phyloP scores from a whole-genome alignment of 257 asterid species.

The Solanum appendiculatum region DNA sequence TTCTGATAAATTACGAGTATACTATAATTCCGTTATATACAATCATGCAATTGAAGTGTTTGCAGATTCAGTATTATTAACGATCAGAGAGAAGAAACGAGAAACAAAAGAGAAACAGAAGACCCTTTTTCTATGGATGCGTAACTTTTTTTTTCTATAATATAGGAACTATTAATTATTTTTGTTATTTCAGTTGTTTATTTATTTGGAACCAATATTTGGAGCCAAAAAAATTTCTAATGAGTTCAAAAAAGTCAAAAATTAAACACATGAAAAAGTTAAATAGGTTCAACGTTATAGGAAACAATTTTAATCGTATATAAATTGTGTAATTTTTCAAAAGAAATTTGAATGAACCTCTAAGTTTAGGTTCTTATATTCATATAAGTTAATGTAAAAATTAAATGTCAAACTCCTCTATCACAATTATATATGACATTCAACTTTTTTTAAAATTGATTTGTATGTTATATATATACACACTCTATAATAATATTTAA shows the following conservation, averaged over 20 bases:
- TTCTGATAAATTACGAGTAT: neutral
- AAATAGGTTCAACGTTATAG: neutral
- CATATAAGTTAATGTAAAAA: neutral
- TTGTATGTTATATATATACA: no score
- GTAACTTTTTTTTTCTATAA: neutral
- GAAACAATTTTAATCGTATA: no score
- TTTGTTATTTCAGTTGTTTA: neutral
- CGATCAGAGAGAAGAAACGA: constrained; percentile 32
- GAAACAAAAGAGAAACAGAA: neutral
- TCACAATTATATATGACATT: neutral
- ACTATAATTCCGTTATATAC: neutral
- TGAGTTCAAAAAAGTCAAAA: neutral
- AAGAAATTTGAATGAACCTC: neutral
- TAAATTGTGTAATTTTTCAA: no score
- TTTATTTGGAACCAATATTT: neutral
- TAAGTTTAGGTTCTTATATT: neutral
- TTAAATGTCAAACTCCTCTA: neutral
- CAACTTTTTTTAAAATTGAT: neutral
- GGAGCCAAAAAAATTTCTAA: no score
- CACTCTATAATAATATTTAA: neutral
- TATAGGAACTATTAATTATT: neutral
- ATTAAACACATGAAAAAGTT: no score
- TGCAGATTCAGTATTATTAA: constrained; percentile 31
- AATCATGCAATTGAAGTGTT: neutral
- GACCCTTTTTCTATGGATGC: constrained; percentile 22